Conservation (phyloP, 192 early-diverging fungal species). For the Powellomyces hirtus region DNA sequence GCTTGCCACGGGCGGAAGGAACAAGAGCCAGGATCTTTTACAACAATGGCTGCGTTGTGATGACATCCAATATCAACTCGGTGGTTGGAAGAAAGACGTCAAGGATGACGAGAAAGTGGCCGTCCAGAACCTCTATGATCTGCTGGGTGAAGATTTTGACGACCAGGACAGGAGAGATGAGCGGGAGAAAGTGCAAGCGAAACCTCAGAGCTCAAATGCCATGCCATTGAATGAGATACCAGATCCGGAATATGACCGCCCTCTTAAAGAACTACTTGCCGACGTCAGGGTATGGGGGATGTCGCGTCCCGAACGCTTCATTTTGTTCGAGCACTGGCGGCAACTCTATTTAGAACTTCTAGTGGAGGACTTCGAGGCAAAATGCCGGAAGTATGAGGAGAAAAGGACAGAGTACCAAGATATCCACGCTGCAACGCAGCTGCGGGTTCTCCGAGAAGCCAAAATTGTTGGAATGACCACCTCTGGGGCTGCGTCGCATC, state of each 20-base stretch:
- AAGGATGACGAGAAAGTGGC: neutral
- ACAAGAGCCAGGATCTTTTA: constrained; percentile 17
- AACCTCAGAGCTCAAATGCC: neutral
- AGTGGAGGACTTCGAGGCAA: neutral
- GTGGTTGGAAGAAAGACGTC: neutral
- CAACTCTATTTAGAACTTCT: neutral
- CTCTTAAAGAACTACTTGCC: constrained; percentile 27
- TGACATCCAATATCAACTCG: neutral
- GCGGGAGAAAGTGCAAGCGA: too few relatives aligned
- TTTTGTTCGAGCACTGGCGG: constrained; percentile 42
- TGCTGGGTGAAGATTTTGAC: neutral
- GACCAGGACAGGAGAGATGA: neutral
- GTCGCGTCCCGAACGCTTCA: constrained; percentile 40
- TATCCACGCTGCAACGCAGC: constrained; percentile 10
- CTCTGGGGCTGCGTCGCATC: constrained; percentile 54
- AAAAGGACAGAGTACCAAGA: constrained; percentile 13
- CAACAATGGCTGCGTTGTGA: constrained; percentile 15
- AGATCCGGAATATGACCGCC: constrained; percentile 7
- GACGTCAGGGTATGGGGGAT: constrained; percentile 50
- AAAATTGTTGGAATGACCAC: constrained; percentile 62
- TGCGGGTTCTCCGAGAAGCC: constrained; percentile 27
- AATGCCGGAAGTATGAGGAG: constrained; percentile 7
- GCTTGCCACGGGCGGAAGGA: constrained; percentile 15
- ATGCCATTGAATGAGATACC: neutral
- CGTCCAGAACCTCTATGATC: neutral